Evolutionary conservation across 352 stramenopile species (phyloP).

Genomic region (Blastocystis sp.): DNA sequence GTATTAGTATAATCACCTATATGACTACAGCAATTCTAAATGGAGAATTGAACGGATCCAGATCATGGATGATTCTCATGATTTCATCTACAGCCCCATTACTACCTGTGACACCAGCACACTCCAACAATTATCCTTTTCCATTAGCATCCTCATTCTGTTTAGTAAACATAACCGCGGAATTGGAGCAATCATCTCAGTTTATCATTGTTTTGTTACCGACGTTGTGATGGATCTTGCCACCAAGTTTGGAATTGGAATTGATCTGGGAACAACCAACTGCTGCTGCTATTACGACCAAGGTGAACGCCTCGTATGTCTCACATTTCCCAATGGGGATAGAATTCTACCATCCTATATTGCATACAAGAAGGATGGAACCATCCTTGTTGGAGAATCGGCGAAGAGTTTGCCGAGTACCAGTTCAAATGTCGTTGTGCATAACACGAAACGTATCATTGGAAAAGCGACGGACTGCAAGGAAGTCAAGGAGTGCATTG

Average conservation of each 20-base stretch:
- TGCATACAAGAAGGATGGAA: background rate
- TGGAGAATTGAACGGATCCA: too few relatives aligned
- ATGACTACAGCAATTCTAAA: background rate
- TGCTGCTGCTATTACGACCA: background rate
- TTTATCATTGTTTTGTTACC: background rate
- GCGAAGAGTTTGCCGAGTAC: background rate
- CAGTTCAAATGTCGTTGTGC: background rate
- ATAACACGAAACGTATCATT: slow-evolving; percentile 17
- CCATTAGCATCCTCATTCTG: too few relatives aligned
- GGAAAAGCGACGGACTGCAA: background rate
- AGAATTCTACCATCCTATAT: background rate
- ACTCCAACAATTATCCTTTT: too few relatives aligned
- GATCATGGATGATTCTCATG: too few relatives aligned
- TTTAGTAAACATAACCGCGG: too few relatives aligned
- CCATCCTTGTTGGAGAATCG: background rate
- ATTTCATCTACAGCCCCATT: too few relatives aligned
- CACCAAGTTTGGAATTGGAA: background rate
- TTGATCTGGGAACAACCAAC: slow-evolving; percentile 53
- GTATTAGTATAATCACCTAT: background rate
- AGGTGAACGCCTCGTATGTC: background rate
- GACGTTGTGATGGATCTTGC: background rate
- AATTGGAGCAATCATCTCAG: background rate
- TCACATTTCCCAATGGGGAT: background rate
- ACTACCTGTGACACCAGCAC: too few relatives aligned
- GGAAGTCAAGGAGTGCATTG: background rate